Conservation (phyloP, 2,329 filamentous ascomycete species). For the Diplodia intermedia region DNA sequence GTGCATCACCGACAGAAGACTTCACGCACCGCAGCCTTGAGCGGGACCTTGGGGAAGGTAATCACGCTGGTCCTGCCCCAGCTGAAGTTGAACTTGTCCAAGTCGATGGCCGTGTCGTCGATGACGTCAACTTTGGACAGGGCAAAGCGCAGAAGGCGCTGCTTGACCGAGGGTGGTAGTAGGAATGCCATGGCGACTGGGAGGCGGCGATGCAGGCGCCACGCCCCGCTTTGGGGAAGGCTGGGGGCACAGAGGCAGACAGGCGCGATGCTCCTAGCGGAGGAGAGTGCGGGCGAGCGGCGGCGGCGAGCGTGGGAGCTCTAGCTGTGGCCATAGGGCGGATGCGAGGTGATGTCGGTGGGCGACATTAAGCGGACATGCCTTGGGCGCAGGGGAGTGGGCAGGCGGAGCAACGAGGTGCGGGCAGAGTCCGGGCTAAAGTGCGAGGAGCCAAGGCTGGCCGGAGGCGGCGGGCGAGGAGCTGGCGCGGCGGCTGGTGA, state of each 20-base stretch:
- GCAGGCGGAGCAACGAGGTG: neutral
- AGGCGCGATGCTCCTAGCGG: constrained; percentile 33
- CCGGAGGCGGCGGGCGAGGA: neutral
- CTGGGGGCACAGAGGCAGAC: constrained; percentile 24
- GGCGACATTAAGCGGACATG: constrained; percentile 22
- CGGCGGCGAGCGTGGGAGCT: constrained; percentile 22
- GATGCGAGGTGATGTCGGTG: constrained; percentile 17
- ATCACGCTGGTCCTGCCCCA: constrained; percentile 82
- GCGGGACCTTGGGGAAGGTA: constrained; percentile 84
- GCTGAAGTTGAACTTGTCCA: constrained; percentile 85
- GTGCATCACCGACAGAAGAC: constrained; percentile 14
- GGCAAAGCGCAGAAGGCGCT: constrained; percentile 85
- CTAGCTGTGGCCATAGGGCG: constrained; percentile 14
- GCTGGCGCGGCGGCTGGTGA: neutral
- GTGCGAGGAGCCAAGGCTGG: neutral
- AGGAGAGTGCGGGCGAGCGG: constrained; percentile 33
- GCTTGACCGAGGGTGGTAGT: constrained; percentile 81
- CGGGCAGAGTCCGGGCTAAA: constrained; percentile 2
- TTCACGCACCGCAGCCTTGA: constrained; percentile 73
- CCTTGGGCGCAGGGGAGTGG: neutral
- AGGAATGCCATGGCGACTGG: constrained; percentile 65
- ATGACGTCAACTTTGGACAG: constrained; percentile 83
- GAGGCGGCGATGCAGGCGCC: constrained; percentile 31
- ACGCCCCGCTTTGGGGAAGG: constrained; percentile 33
- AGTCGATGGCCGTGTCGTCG: constrained; percentile 83